A percentile compares a stretch with the other conserved stretches of the same genome.
These are phyloP conservation scores for Fusarium sp. DNA, from an alignment of 2,329 filamentous ascomycete species.

Conservation along the genomic window DNA sequence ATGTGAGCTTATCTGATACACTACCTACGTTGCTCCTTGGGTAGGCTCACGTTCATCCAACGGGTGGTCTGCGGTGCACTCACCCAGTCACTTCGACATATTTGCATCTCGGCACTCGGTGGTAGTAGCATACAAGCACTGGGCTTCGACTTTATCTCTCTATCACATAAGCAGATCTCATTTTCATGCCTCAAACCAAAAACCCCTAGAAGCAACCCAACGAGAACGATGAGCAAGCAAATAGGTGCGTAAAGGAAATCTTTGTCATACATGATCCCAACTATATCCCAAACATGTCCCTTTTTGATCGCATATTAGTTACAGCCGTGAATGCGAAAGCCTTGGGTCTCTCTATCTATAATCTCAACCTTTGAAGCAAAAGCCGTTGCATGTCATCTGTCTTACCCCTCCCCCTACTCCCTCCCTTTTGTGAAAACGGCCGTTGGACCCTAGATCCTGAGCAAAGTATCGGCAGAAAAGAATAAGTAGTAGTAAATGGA, in stretches of 20 bases:
- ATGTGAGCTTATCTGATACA: no score
- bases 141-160: slow-evolving; percentile 37
- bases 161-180: slow-evolving; percentile 43
- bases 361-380: slow-evolving; percentile 53
- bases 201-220: slow-evolving; percentile 40
- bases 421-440: slow-evolving; percentile 44
- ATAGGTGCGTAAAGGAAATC: slow-evolving; percentile 47
- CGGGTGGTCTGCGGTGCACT: neutral
- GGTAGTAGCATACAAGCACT: slow-evolving; percentile 26
- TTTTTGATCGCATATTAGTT: slow-evolving; percentile 57
- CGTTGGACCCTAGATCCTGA: slow-evolving; percentile 45
- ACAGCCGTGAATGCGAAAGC: slow-evolving; percentile 53
- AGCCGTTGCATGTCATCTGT: slow-evolving; percentile 48
- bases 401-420: slow-evolving; percentile 41
- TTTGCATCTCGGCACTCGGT: neutral
- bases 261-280: slow-evolving; percentile 54
- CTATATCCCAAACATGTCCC: slow-evolving; percentile 53
- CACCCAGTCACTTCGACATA: no score
- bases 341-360: slow-evolving; percentile 56
- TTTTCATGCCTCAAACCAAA: slow-evolving; percentile 36
- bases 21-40: no score
- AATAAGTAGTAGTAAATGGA: slow-evolving; percentile 31
- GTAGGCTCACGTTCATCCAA: neutral
- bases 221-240: slow-evolving; percentile 42
- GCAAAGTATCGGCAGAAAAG: slow-evolving; percentile 42